Percentiles rank a stretch among this genome's conserved stretches.
These are phyloP conservation scores for Metrosideros polymorpha DNA, from an alignment of 441 rosid species.

Conservation along the genomic window DNA sequence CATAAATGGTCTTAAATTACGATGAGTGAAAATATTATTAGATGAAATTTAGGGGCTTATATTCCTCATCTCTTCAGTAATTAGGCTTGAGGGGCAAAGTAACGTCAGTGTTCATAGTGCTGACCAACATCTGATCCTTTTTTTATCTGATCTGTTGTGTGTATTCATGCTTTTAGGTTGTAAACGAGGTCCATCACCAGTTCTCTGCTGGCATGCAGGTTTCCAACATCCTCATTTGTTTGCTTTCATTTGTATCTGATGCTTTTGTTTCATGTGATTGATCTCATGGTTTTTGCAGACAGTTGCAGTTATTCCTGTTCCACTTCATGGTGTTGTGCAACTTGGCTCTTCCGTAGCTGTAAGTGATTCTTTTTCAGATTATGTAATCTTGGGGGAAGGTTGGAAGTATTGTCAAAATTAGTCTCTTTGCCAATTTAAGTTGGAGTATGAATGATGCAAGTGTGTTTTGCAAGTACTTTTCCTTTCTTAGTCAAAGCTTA, in stretches of 20 bases:
- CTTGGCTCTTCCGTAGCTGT: constrained; percentile 74
- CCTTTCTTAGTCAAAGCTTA: background rate
- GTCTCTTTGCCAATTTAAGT: background rate
- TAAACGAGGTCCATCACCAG: constrained; percentile 66
- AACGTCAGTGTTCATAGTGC: background rate
- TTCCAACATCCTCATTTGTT: background rate
- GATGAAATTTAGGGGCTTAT: background rate
- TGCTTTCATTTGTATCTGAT: background rate
- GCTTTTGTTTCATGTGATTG: background rate
- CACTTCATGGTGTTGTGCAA: constrained; percentile 83
- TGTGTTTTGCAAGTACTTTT: background rate
- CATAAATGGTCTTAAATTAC: background rate
- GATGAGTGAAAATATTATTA: background rate
- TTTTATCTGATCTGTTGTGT: constrained; percentile 4
- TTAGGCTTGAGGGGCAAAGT: background rate
- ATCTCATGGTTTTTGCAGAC: constrained; percentile 42
- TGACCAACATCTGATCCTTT: background rate
- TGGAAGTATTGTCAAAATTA: background rate
- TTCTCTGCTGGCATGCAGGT: constrained; percentile 95
- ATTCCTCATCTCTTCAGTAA: background rate
- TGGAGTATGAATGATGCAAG: background rate
- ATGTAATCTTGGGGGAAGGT: background rate
- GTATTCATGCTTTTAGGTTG: constrained; percentile 35
- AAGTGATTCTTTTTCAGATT: constrained; percentile 18
- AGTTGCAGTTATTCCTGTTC: constrained; percentile 74